Evolutionary conservation across 441 rosid genomes (phyloP), one percentile per base, ranked within the genome.

Genomic region (Omphalea diandra): DNA sequence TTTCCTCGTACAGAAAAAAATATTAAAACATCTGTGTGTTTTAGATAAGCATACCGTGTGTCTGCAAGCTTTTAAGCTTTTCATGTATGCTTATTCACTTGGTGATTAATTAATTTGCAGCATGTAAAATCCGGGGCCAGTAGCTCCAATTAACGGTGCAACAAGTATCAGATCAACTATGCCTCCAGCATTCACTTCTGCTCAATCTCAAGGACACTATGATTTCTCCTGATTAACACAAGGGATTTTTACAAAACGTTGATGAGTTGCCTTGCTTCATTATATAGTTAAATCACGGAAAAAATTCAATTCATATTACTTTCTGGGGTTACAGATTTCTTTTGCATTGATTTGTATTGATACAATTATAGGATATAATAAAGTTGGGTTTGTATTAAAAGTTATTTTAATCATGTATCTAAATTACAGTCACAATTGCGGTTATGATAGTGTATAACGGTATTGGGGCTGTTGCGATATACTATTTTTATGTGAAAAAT

Each of bases 151-250:
- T 41, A 79, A 75, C 68, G 80, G 79, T n/a, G 31, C 53, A 44
- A 54, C 68, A 15, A 71, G 61, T 33, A 63, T 73, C 0, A 58
- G 68, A 54, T 67, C 77, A 61, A 67, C 71, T 3, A 59, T 62
- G 75, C 76, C 80, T 24, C 35, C 69, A 31, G 35, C 77, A 18
- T 54, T 69, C 35, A 63, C 80, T 49, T 80, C 78, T 1, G 31
- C 82, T 36, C 87, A 78, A 20, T 73, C 79, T 1, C 81, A 81
- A 52, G 80, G 69, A 60, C 77, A 84, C 47, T 78, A 79, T 38
- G 88, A 85, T 70, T 80, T 87, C 64, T 84, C 86, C 20, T 80
- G 73, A 5, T 75, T 86, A 65, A 77, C 83, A 1, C 86, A 74
- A 74, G 87, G 86, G 65, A 82, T 83, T 82, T 80, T 76, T 75